Evolutionary conservation across 2,329 filamentous ascomycete species (phyloP).

Genomic region (Fusarium domesticum): DNA sequence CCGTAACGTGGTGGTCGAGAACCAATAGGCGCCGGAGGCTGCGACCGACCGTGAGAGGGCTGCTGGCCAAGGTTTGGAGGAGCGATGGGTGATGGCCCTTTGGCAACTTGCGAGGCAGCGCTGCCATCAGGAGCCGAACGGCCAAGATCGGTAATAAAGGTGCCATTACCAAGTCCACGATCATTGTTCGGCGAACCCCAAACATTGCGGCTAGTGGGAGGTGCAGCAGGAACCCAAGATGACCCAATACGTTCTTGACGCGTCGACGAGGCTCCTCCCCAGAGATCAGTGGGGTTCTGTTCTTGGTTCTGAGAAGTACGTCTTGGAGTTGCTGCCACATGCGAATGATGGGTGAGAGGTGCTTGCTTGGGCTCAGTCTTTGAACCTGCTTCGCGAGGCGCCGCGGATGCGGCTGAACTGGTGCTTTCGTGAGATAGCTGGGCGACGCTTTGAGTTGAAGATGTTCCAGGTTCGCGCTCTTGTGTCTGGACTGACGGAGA

Average conservation of each 20-base stretch:
- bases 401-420: constrained; percentile 1
- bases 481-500: constrained; percentile 35
- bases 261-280: constrained; percentile 38
- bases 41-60: constrained; percentile 28
- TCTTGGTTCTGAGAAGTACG: constrained; percentile 35
- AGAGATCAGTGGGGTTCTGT: constrained; percentile 33
- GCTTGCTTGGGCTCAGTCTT: constrained; percentile 13
- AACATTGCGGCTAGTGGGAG: constrained; percentile 56
- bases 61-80: constrained; percentile 33
- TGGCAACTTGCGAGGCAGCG: constrained; percentile 33
- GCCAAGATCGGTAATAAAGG: constrained; percentile 63
- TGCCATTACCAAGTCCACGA: constrained; percentile 72
- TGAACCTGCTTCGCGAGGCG: constrained; percentile 9
- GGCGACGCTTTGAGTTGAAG: constrained; percentile 9
- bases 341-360: constrained; percentile 15
- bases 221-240: constrained; percentile 47
- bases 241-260: constrained; percentile 47
- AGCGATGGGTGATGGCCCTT: constrained; percentile 47
- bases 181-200: constrained; percentile 74
- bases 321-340: constrained; percentile 20
- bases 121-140: constrained; percentile 39
- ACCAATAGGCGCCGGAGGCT: constrained; percentile 33
- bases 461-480: constrained; percentile 28
- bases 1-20: constrained; percentile 32
- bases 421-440: constrained; percentile 20